A percentile compares a stretch with the other conserved stretches of the same genome.
These are phyloP conservation scores for Lipomyces orientalis DNA, from an alignment of 805 yeast genomes.

Conservation along the genomic window DNA sequence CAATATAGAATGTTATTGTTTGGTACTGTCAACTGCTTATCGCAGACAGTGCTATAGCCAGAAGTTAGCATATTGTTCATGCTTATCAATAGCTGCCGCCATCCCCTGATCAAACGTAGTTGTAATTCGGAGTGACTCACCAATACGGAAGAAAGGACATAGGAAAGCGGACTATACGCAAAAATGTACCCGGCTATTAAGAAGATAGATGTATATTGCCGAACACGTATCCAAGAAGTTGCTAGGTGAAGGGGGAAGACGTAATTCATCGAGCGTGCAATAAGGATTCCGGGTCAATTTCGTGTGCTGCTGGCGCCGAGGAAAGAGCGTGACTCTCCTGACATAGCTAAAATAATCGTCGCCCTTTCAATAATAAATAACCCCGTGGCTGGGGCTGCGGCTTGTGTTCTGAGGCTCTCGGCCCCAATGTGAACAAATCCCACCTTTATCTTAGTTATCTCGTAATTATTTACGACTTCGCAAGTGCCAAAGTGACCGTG, in stretches of 20 bases:
- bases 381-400: neutral
- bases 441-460: no score
- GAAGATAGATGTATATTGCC: neutral
- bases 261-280: no score
- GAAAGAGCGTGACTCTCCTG: neutral
- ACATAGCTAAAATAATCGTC: neutral
- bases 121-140: slow-evolving; percentile 12
- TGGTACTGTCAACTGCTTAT: slow-evolving; percentile 25
- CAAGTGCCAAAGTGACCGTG: no score
- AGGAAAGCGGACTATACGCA: neutral
- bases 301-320: neutral
- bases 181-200: no score
- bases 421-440: no score
- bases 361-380: no score
- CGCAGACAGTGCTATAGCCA: slow-evolving; percentile 28
- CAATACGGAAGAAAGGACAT: slow-evolving; percentile 31
- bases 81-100: neutral
- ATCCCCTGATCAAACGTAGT: neutral
- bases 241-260: neutral
- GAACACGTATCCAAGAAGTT: neutral
- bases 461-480: no score
- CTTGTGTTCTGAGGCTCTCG: neutral
- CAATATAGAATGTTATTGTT: slow-evolving; percentile 24
- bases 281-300: neutral
- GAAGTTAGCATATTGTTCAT: neutral